These are phyloP conservation scores for Jaapia argillacea DNA, from an alignment of 768 basidiomycete genomes.

Conservation along the genomic window DNA sequence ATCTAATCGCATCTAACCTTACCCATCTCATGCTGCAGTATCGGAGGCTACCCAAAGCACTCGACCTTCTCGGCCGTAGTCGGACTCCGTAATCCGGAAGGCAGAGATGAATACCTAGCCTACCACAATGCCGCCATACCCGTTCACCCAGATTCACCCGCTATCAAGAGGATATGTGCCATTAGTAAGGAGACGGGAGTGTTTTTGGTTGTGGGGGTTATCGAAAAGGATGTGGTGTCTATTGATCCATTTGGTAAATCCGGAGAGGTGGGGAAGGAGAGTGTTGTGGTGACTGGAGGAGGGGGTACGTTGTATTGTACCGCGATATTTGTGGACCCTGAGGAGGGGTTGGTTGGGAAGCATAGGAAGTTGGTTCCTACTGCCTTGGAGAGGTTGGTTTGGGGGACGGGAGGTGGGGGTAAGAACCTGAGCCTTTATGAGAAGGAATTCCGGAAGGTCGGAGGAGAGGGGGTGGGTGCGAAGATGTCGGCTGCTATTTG, in stretches of 20 bases:
- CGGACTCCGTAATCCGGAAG: conserved; percentile 36
- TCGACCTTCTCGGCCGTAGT: conserved; percentile 42
- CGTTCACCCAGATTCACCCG: conserved; percentile 43
- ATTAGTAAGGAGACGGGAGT: conserved; percentile 38
- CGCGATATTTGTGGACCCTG: conserved; percentile 43
- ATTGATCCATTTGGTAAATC: too few species aligned
- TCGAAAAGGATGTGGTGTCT: conserved; percentile 51
- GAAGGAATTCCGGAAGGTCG: conserved; percentile 24
- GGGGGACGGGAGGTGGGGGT: conserved; percentile 49
- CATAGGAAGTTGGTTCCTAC: conserved; percentile 61
- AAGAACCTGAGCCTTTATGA: conserved; percentile 42
- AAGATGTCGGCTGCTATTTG: conserved; percentile 50
- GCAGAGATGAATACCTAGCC: conserved; percentile 48
- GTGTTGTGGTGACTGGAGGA: too few species aligned
- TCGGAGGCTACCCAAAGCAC: conserved; percentile 53
- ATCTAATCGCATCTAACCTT: neutral
- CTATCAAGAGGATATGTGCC: conserved; percentile 34
- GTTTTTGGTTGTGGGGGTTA: conserved; percentile 49
- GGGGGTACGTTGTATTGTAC: conserved; percentile 56
- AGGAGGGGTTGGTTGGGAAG: conserved; percentile 42
- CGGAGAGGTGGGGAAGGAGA: too few species aligned
- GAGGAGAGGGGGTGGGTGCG: conserved; percentile 16
- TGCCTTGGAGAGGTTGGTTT: conserved; percentile 46
- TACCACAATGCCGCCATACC: conserved; percentile 48
- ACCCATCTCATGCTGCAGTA: conserved; percentile 17